A percentile compares a stretch with the other conserved stretches of the same genome.
Evolutionary conservation across 2,329 filamentous ascomycete species (phyloP).

Genomic region (Tolypocladium amazonense): DNA sequence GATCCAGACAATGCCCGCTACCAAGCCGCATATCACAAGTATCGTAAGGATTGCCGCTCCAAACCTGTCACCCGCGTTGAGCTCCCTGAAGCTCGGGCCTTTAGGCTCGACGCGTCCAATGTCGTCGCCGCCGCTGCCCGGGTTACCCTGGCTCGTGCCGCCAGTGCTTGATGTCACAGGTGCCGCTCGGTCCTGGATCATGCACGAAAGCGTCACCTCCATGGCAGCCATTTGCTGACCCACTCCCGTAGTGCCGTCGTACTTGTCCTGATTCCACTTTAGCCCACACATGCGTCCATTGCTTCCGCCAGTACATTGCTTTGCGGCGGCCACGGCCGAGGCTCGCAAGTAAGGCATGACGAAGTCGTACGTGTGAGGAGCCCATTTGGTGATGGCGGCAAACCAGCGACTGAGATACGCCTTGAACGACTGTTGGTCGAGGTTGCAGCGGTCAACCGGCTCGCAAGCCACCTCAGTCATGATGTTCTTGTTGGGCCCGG

Average conservation of each 20-base stretch:
- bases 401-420: conserved; percentile 53
- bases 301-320: conserved; percentile 45
- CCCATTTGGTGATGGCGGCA: conserved; percentile 52
- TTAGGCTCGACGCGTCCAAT: conserved; percentile 24
- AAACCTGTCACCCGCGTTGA: conserved; percentile 50
- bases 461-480: conserved; percentile 61
- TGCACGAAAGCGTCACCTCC: conserved; percentile 52
- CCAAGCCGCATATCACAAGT: conserved; percentile 40
- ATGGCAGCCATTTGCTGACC: conserved; percentile 63
- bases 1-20: conserved; percentile 41
- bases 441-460: conserved; percentile 46
- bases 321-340: conserved; percentile 46
- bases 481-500: conserved; percentile 36
- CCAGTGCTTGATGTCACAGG: conserved; percentile 41
- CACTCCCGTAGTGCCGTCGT: conserved; percentile 50
- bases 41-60: conserved; percentile 58
- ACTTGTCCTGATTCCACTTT: conserved; percentile 45
- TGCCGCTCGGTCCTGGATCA: conserved; percentile 33
- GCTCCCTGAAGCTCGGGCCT: conserved; percentile 13
- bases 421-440: conserved; percentile 54
- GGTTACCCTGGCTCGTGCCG: conserved; percentile 43
- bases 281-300: conserved; percentile 50
- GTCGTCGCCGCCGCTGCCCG: conserved; percentile 34
- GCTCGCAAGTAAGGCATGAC: conserved; percentile 43
- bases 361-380: conserved; percentile 42